Conservation (phyloP, 2,329 filamentous ascomycete species). For the Graphilbum ipis-grandicollis region DNA sequence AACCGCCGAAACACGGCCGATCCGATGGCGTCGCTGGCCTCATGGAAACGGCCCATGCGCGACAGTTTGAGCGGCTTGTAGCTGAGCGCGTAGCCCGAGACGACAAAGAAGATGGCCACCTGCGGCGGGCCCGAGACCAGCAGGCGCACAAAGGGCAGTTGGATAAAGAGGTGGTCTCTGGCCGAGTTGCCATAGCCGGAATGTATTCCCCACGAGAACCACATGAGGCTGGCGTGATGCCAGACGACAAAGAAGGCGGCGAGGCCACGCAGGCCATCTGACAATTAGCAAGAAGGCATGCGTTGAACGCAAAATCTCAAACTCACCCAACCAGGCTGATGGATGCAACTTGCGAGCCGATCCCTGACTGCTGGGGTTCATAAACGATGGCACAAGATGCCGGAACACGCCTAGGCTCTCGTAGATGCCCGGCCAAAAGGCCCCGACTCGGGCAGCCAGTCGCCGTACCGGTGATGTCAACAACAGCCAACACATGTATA, state of each 20-base stretch:
- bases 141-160: slow-evolving; percentile 20
- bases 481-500: neutral
- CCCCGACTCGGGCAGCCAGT: neutral
- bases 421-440: neutral
- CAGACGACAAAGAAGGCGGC: slow-evolving; percentile 37
- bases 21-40: slow-evolving; percentile 8
- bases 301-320: no score
- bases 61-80: slow-evolving; percentile 11
- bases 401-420: neutral
- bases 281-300: neutral
- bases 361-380: neutral
- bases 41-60: slow-evolving; percentile 6
- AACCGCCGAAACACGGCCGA: slow-evolving; percentile 10
- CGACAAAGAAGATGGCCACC: slow-evolving; percentile 27
- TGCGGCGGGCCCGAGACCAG: slow-evolving; percentile 18
- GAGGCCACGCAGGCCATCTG: slow-evolving; percentile 35
- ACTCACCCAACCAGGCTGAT: slow-evolving; percentile 14
- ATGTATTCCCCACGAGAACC: slow-evolving; percentile 14
- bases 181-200: slow-evolving; percentile 11
- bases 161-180: slow-evolving; percentile 11
- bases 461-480: neutral
- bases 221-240: slow-evolving; percentile 21
- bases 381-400: neutral
- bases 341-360: slow-evolving; percentile 7
- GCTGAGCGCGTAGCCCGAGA: slow-evolving; percentile 18